Evolutionary conservation across 768 basidiomycete genomes (phyloP).

Genomic region (Termitomyces sp.): DNA sequence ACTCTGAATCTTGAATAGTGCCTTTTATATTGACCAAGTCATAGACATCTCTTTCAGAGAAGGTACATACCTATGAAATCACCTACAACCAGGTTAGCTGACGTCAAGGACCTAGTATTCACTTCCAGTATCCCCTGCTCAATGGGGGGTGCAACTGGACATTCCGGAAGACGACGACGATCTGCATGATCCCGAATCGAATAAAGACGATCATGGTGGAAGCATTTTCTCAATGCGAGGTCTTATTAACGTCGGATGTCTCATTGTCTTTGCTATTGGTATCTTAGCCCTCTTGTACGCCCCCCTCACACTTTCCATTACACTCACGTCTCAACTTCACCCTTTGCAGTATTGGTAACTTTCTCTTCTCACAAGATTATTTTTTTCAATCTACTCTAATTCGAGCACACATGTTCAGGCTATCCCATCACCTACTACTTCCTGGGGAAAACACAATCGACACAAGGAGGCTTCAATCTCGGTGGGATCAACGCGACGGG

Average conservation of each 20-base stretch:
- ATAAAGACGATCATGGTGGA: conserved; percentile 55
- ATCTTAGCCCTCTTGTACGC: conserved; percentile 58
- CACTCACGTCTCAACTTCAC: background rate
- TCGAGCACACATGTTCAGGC: conserved; percentile 21
- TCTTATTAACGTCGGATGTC: conserved; percentile 63
- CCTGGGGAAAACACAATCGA: conserved; percentile 35
- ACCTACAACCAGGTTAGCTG: background rate
- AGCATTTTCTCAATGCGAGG: conserved; percentile 61
- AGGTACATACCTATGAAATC: conserved; percentile 17
- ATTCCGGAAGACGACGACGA: conserved; percentile 58
- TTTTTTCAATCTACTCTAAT: conserved; percentile 3
- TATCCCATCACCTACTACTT: conserved; percentile 51
- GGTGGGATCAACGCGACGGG: conserved; percentile 76
- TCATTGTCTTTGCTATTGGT: conserved; percentile 49
- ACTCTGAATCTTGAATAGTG: background rate
- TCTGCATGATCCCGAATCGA: conserved; percentile 62
- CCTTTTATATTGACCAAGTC: background rate
- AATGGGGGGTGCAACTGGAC: conserved; percentile 43
- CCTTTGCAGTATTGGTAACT: conserved; percentile 35
- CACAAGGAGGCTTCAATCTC: conserved; percentile 62
- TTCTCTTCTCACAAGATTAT: background rate
- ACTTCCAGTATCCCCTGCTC: conserved; percentile 40
- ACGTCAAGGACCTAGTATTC: conserved; percentile 28
- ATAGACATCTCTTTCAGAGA: conserved; percentile 28
- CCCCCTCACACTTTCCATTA: background rate